Evolutionary conservation across 1,284 basidiomycete species (phyloP).

Genomic region (Rhodotorula sp.): DNA sequence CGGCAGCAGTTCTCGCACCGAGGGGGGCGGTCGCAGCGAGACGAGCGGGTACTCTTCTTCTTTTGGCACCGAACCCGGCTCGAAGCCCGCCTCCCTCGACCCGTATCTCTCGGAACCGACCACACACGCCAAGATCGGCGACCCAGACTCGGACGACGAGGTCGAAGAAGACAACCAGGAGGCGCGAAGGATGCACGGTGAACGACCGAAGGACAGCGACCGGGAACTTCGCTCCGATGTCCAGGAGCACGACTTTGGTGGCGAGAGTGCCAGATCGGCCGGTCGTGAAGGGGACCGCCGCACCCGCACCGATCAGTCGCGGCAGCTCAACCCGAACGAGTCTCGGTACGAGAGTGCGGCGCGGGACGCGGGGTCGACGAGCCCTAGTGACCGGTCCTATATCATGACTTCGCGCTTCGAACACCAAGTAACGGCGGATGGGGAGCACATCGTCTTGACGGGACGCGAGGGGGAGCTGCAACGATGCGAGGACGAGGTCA

Average conservation of each 20-base stretch:
- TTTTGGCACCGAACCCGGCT: background rate
- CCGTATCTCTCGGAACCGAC: slow-evolving; percentile 26
- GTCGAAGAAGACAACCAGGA: background rate
- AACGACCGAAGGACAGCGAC: too few species aligned
- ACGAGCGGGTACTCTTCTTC: background rate
- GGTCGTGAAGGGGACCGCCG: background rate
- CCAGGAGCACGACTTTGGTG: slow-evolving; percentile 20
- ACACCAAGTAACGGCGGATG: slow-evolving; percentile 66
- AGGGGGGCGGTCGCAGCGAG: background rate
- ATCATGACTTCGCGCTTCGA: slow-evolving; percentile 65
- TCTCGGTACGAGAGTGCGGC: background rate
- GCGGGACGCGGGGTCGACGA: background rate
- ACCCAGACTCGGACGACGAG: slow-evolving; percentile 19
- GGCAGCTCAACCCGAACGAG: background rate
- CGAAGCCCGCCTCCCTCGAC: slow-evolving; percentile 23
- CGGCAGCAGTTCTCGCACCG: slow-evolving; percentile 11
- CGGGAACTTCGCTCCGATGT: slow-evolving; percentile 6
- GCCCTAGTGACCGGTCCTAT: slow-evolving; percentile 10
- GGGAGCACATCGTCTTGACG: slow-evolving; percentile 67
- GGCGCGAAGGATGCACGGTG: too few species aligned
- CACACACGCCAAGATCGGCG: slow-evolving; percentile 28
- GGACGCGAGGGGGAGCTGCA: slow-evolving; percentile 69
- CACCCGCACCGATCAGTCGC: background rate
- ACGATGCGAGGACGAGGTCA: slow-evolving; percentile 77
- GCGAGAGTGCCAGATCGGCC: background rate